Evolutionary conservation across 345 rosid species (phyloP).

Genomic region (Abelmoschus esculentus): DNA sequence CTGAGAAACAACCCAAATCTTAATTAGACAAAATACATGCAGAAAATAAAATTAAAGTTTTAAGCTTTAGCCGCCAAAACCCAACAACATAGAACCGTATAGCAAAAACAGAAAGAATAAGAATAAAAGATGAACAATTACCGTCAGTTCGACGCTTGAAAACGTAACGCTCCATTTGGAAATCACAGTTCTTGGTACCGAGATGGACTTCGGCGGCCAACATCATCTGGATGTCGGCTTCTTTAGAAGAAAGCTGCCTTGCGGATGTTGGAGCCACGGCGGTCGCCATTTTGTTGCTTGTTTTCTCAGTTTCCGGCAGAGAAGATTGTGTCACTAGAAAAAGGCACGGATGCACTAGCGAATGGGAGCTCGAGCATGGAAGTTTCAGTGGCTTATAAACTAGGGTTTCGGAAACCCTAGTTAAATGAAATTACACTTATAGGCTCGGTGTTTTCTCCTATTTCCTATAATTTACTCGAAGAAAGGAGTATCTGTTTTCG

Average conservation of each 20-base stretch:
- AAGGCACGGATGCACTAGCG: background rate
- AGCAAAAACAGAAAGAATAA: background rate
- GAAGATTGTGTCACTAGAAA: no score
- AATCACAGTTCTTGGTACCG: constrained; percentile 86
- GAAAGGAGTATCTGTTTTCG: no score
- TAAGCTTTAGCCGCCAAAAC: no score
- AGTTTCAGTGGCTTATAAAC: background rate
- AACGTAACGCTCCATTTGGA: constrained; percentile 89
- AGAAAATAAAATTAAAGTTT: background rate
- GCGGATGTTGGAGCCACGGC: constrained; percentile 28
- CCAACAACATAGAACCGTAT: no score
- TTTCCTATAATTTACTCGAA: no score
- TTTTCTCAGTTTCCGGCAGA: background rate
- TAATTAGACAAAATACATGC: background rate
- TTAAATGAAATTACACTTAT: background rate
- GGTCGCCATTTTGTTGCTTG: background rate
- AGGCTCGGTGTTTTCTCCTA: no score
- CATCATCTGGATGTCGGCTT: constrained; percentile 81
- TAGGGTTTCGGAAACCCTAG: constrained; percentile 18
- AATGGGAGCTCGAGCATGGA: background rate
- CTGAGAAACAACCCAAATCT: background rate
- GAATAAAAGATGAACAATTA: constrained; percentile 6
- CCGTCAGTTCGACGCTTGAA: constrained; percentile 95
- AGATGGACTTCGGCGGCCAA: constrained; percentile 87
- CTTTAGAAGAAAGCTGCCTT: constrained; percentile 56